Evolutionary conservation across 148 eudicot species (phyloP), one percentile per base, ranked within the genome.

Genomic region (Dianthus caryophyllus): DNA sequence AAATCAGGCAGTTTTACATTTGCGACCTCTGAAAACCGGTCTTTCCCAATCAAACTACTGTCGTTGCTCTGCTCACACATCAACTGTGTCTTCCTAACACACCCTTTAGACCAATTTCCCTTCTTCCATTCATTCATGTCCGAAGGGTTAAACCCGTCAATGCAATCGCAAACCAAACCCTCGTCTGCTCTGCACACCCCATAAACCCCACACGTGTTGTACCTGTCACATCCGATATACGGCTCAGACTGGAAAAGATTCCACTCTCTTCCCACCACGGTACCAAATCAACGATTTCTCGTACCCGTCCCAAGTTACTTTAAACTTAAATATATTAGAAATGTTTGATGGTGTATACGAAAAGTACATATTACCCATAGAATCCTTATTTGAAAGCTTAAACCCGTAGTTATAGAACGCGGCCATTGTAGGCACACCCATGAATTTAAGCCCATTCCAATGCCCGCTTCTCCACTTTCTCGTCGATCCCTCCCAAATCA

Each of bases 1-100:
- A 81, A 87, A 56, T 87, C 93, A 21, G 93, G 93, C 47, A 85
- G 64, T 65, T 84, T 87, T 49, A 79, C 77, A 43, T 57, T 53
- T 20, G 70, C 73, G 54, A 81, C 43, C 73, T 77, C 52, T 55
- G 71, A 18, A 68, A 87, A 87, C 31, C 65, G 77, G 61, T 86
- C 87, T 26, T 29, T 52, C 6, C 4, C 74, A 55, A 55, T 55
- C 41, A 56, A 3, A 53, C 56, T 73, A 66, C 54, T 64, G 4
- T 7, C 38, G 66, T 25, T 67, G 10, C 69, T 78, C 52, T 21
- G 47, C 59, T 65, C 70, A 68, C 93, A 83, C 59, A 68, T 30
- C 64, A 84, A 60, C 2, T 65, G 12, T 0, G 67, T 74, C 64
- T 62, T 77, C 78, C 88, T 70, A 52, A 78, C 67, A 62, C 91